These are phyloP conservation scores for Nephelium lappaceum DNA, from an alignment of 345 rosid species.

Conservation along the genomic window DNA sequence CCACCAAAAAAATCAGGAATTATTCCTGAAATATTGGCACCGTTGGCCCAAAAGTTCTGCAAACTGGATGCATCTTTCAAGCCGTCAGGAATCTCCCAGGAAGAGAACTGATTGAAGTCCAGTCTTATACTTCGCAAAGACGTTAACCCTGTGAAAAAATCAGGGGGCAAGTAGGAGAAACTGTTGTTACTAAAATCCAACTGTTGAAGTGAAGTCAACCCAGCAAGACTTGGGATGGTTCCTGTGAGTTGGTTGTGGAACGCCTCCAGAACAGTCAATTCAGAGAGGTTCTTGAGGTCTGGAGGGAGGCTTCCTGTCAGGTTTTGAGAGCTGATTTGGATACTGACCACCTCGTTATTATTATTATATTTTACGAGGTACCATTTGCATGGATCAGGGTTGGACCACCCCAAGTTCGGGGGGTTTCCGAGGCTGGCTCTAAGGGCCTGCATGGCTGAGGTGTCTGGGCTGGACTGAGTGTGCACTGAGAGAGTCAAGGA, in stretches of 20 bases:
- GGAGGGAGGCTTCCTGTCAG: constrained; percentile 57
- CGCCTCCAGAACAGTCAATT: constrained; percentile 47
- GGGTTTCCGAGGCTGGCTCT: constrained; percentile 39
- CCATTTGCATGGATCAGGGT: constrained; percentile 74
- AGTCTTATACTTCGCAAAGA: constrained; percentile 40
- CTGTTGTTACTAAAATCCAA: constrained; percentile 43
- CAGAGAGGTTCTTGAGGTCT: constrained; percentile 48
- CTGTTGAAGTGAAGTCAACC: constrained; percentile 42
- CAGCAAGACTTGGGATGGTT: constrained; percentile 59
- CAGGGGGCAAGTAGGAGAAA: constrained; percentile 54
- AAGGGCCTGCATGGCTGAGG: constrained; percentile 19
- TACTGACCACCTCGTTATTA: constrained; percentile 40
- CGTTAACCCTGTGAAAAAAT: constrained; percentile 58
- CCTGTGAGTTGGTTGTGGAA: constrained; percentile 55
- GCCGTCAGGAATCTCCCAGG: constrained; percentile 61
- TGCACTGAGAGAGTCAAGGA: background rate
- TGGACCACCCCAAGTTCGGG: constrained; percentile 55
- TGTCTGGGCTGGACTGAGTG: background rate
- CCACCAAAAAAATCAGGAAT: constrained; percentile 55
- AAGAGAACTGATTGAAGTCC: constrained; percentile 46
- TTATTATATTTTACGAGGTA: constrained; percentile 34
- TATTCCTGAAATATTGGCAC: constrained; percentile 46
- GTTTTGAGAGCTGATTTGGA: constrained; percentile 52
- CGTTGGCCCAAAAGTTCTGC: constrained; percentile 48
- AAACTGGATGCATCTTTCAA: constrained; percentile 50